Conservation (phyloP, 2,329 filamentous ascomycete species). For the Botrytis deweyae region DNA sequence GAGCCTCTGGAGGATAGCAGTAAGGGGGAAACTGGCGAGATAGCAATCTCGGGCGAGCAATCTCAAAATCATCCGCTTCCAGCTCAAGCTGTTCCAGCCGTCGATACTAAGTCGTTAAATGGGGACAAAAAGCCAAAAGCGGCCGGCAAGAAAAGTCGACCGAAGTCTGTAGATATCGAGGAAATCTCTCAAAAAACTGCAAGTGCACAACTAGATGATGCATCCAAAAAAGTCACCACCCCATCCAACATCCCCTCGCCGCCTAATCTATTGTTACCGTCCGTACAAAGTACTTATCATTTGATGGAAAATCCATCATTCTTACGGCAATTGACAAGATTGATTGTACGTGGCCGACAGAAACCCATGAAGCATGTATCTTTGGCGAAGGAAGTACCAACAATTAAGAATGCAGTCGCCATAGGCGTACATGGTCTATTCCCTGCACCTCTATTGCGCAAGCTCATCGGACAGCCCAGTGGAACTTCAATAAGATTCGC, state of each 20-base stretch:
- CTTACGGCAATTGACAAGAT: constrained; percentile 61
- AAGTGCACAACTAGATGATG: constrained; percentile 22
- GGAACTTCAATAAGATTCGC: constrained; percentile 94
- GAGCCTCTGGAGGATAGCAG: constrained; percentile 17
- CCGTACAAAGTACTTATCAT: constrained; percentile 66
- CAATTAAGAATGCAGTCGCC: constrained; percentile 80
- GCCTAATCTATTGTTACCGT: constrained; percentile 67
- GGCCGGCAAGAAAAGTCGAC: constrained; percentile 31
- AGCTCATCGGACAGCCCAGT: constrained; percentile 89
- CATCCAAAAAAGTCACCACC: constrained; percentile 27
- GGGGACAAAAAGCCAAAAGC: constrained; percentile 30
- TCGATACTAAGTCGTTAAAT: constrained; percentile 19
- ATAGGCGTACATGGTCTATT: constrained; percentile 96
- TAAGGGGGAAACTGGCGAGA: constrained; percentile 41
- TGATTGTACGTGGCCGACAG: constrained; percentile 57
- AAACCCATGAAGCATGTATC: constrained; percentile 68
- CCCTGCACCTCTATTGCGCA: constrained; percentile 81
- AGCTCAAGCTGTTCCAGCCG: constrained; percentile 26
- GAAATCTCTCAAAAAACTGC: constrained; percentile 25
- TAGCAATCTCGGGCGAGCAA: constrained; percentile 58
- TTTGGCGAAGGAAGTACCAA: constrained; percentile 65
- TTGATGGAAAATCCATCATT: constrained; percentile 68
- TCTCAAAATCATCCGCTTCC: constrained; percentile 51
- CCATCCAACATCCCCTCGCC: constrained; percentile 36
- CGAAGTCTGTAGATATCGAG: constrained; percentile 32